Conservation (phyloP, 2,329 filamentous ascomycete species). For the Elsinoe fawcettii region DNA sequence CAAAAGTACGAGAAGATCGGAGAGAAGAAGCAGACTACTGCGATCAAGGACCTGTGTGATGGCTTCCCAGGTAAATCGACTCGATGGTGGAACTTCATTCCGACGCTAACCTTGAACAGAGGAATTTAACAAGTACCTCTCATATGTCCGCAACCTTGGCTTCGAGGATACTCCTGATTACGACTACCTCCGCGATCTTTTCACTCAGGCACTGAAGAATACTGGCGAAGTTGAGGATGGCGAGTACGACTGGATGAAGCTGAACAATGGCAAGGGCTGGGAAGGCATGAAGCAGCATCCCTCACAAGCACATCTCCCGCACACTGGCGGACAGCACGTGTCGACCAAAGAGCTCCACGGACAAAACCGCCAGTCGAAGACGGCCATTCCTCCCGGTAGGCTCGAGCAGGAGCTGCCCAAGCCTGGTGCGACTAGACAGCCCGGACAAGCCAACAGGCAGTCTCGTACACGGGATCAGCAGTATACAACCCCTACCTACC, state of each 20-base stretch:
- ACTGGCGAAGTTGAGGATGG: constrained; percentile 92
- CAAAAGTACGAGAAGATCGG: constrained; percentile 99
- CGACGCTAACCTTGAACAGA: constrained; percentile 45
- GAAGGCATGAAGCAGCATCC: constrained; percentile 67
- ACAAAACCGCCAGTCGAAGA: constrained; percentile 55
- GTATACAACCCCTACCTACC: constrained; percentile 23
- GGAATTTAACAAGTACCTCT: constrained; percentile 96
- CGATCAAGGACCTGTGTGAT: constrained; percentile 93
- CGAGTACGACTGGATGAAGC: constrained; percentile 99
- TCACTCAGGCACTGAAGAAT: constrained; percentile 92
- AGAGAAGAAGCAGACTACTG: constrained; percentile 98
- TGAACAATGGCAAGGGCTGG: constrained; percentile 89
- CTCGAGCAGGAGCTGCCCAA: constrained; percentile 45
- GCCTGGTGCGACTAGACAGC: constrained; percentile 62
- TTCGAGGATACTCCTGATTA: constrained; percentile 99
- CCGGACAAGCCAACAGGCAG: constrained; percentile 40
- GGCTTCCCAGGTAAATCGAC: constrained; percentile 65
- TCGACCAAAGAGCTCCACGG: constrained; percentile 80
- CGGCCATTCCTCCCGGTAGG: constrained; percentile 39
- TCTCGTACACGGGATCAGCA: constrained; percentile 22
- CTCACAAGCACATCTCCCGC: constrained; percentile 67
- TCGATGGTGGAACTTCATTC: neutral
- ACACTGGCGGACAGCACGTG: constrained; percentile 66
- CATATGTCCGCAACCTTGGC: constrained; percentile 92
- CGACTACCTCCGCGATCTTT: constrained; percentile 91